Evolutionary conservation across 78 protist species (phyloP).

Genomic region (Isochrysis galbana): DNA sequence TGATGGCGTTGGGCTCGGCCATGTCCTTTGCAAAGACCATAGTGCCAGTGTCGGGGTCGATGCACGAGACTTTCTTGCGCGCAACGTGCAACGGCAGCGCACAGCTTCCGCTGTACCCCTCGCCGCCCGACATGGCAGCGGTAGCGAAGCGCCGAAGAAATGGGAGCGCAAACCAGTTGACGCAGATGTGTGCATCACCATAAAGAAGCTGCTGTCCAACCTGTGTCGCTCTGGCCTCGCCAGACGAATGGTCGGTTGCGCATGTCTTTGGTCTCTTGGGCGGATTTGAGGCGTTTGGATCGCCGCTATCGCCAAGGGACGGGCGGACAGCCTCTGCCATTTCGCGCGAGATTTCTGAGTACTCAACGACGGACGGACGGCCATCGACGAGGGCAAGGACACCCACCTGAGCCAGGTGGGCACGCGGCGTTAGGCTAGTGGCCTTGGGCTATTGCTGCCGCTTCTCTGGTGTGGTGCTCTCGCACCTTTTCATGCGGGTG

Average conservation of each 20-base stretch:
- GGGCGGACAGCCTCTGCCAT: neutral
- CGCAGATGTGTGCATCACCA: constrained; percentile 40
- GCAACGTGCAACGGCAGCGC: constrained; percentile 47
- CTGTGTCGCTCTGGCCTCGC: no score
- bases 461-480: no score
- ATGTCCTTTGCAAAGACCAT: neutral
- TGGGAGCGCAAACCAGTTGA: constrained; percentile 7
- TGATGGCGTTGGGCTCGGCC: constrained; percentile 30
- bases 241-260: no score
- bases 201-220: constrained; percentile 19
- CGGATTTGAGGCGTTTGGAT: no score
- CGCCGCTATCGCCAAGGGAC: no score
- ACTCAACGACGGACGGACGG: constrained; percentile 42
- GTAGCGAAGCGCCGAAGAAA: neutral
- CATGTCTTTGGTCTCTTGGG: no score
- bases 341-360: constrained; percentile 48
- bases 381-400: constrained; percentile 1
- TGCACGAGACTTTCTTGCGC: constrained; percentile 32
- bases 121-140: neutral
- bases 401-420: no score
- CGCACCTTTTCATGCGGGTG: constrained; percentile 43
- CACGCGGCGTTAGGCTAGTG: no score
- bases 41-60: neutral
- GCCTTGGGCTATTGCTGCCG: no score
- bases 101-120: neutral